Evolutionary conservation across 371 early-diverging fungal genomes (phyloP), one percentile per base, ranked within the genome.

Genomic region (Haplosporangium sp.): DNA sequence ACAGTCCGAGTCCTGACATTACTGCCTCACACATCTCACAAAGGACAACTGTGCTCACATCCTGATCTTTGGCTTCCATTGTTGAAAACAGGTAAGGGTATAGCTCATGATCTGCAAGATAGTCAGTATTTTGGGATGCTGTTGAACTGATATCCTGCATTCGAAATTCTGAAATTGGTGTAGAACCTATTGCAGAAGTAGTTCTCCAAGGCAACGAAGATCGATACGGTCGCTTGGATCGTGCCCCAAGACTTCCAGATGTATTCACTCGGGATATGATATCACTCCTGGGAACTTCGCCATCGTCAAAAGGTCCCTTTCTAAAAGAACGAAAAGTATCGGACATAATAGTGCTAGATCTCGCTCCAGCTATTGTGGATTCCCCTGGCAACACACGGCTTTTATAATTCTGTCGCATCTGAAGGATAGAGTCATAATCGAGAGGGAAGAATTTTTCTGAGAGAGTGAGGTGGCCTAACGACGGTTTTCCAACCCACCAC

Each of bases 1-100:
- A 76, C 1, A 89, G 67, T 4, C 89, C 91, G 58, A 83, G 87
- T 0, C 88, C 89, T 38, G 76, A 66, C 44, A 90, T 85, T 2
- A 59, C n/a, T 13, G 83, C 74, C 63, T 84, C 87, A 58, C 90
- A 90, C 47, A 88, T 85, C 45, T 84, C 88, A 65, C 90, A 90
- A 56, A 45, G 65, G n/a, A 52, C 62, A 3, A 20, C 34, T 17
- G 17, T 38, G 15, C n/a, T 45, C 19, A 20, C 35, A 19, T 67
- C 71, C 4, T 62, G 65, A 39, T 60, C 39, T 61, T 65, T 38
- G 61, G 69, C 15, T 60, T 48, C 71, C 8, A 34, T 15, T 37
- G 59, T 7, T 4, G 71, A 57, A 45, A 76, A 82, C 70, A 82
- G 45, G 67, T 60, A 75, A 8, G 82, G 82, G 68, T 82, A 82